Conservation (phyloP, 2,329 filamentous ascomycete genomes). For the Ilyonectria robusta region DNA sequence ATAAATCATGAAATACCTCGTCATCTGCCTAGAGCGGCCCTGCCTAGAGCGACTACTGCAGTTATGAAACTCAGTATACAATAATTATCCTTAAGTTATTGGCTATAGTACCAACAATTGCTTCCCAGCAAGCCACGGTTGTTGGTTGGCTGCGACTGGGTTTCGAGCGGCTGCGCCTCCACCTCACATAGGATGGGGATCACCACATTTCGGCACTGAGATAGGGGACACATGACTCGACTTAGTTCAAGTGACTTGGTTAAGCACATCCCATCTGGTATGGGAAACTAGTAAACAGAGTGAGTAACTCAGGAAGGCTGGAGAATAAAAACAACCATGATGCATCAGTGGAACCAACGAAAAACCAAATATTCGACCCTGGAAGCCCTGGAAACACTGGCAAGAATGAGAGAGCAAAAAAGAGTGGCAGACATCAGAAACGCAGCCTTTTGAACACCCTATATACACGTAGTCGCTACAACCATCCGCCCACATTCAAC, state of each 20-base stretch:
- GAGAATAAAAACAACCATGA: neutral
- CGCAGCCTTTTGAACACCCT: constrained; percentile 45
- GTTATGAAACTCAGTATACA: neutral
- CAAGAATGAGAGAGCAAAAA: constrained; percentile 4
- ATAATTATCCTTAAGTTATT: neutral
- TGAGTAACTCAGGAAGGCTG: neutral
- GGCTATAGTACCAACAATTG: neutral
- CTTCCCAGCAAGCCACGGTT: neutral
- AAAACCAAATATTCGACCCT: neutral
- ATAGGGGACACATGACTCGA: neutral
- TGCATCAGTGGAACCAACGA: neutral
- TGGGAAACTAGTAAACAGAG: neutral
- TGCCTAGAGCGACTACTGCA: neutral
- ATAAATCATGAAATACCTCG: neutral
- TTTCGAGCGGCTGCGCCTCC: neutral
- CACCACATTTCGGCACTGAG: too few relatives aligned
- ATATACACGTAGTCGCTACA: constrained; percentile 48
- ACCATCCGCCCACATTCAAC: constrained; percentile 30
- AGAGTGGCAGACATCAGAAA: constrained; percentile 37
- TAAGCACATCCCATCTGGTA: neutral
- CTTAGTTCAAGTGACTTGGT: neutral
- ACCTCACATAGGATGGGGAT: neutral
- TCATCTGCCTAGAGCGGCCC: too few relatives aligned
- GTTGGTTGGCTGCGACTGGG: neutral
- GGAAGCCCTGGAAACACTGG: neutral